Percentiles rank a stretch among this genome's conserved stretches.
Evolutionary conservation across 768 basidiomycete species (phyloP).

Genomic region (Melanogaster broomeanus): DNA sequence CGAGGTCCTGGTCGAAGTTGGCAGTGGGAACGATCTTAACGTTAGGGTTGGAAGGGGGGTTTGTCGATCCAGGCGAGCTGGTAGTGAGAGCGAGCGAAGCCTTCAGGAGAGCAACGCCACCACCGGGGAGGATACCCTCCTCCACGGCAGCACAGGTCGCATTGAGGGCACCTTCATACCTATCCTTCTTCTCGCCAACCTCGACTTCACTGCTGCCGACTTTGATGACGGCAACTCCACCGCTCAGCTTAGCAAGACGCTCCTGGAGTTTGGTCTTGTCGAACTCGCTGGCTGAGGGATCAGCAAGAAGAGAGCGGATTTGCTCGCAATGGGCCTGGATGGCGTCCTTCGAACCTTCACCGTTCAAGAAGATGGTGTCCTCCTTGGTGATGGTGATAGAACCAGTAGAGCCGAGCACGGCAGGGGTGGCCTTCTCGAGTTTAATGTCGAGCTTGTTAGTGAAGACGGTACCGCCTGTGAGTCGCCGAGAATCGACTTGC

Average conservation of each 20-base stretch:
- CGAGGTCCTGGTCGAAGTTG: conserved; percentile 98
- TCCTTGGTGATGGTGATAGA: conserved; percentile 96
- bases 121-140: conserved; percentile 97
- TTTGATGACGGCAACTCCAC: conserved; percentile 98
- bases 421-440: conserved; percentile 85
- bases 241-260: conserved; percentile 92
- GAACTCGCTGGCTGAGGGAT: conserved; percentile 87
- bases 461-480: conserved; percentile 98
- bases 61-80: conserved; percentile 45
- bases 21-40: conserved; percentile 70
- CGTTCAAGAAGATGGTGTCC: conserved; percentile 95
- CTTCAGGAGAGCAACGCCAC: conserved; percentile 91
- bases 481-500: conserved; percentile 97
- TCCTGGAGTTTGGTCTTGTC: conserved; percentile 96
- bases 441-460: conserved; percentile 97
- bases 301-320: conserved; percentile 80
- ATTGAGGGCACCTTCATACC: conserved; percentile 95
- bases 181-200: conserved; percentile 99
- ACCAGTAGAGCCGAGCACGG: conserved; percentile 90
- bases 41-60: conserved; percentile 51
- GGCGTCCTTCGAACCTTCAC: conserved; percentile 85
- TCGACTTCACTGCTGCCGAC: conserved; percentile 94
- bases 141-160: conserved; percentile 98
- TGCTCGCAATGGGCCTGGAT: conserved; percentile 96
- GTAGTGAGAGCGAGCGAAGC: conserved; percentile 72